Percentiles rank a stretch among this genome's conserved stretches.
These are phyloP conservation scores for Mycena rebaudengoi DNA, from an alignment of 768 basidiomycete species.

Conservation along the genomic window DNA sequence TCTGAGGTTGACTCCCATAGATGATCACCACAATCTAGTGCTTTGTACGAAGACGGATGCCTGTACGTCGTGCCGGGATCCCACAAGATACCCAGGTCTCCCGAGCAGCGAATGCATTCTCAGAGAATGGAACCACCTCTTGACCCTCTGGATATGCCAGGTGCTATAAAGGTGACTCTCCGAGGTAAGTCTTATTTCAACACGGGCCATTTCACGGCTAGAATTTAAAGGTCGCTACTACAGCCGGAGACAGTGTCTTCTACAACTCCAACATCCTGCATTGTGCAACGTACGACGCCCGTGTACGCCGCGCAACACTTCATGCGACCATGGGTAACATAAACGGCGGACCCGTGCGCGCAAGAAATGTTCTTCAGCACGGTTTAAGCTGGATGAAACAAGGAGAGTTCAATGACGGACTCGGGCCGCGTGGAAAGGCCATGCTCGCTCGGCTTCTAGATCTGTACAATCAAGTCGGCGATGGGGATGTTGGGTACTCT, in stretches of 20 bases:
- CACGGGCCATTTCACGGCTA: background rate
- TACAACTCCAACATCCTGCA: constrained; percentile 85
- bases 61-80: constrained; percentile 77
- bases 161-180: constrained; percentile 61
- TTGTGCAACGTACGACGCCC: constrained; percentile 68
- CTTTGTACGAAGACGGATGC: constrained; percentile 73
- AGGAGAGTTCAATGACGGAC: constrained; percentile 51
- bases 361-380: constrained; percentile 80
- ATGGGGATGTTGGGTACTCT: constrained; percentile 70
- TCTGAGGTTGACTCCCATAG: background rate
- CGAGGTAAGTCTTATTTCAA: constrained; percentile 50
- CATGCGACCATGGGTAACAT: constrained; percentile 74
- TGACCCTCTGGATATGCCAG: constrained; percentile 77
- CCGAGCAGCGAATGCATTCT: constrained; percentile 66
- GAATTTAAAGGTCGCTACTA: background rate
- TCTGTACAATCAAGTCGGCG: constrained; percentile 54
- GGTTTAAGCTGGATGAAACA: constrained; percentile 76
- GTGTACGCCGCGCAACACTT: constrained; percentile 64
- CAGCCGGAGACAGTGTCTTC: constrained; percentile 81
- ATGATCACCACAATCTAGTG: constrained; percentile 46
- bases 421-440: constrained; percentile 53
- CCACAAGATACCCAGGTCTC: constrained; percentile 64
- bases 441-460: constrained; percentile 69
- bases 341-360: constrained; percentile 67
- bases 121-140: constrained; percentile 56